Evolutionary conservation across 257 asterid genomes (phyloP), one percentile per base, ranked within the genome.

Genomic region (Capsicum pubescens): DNA sequence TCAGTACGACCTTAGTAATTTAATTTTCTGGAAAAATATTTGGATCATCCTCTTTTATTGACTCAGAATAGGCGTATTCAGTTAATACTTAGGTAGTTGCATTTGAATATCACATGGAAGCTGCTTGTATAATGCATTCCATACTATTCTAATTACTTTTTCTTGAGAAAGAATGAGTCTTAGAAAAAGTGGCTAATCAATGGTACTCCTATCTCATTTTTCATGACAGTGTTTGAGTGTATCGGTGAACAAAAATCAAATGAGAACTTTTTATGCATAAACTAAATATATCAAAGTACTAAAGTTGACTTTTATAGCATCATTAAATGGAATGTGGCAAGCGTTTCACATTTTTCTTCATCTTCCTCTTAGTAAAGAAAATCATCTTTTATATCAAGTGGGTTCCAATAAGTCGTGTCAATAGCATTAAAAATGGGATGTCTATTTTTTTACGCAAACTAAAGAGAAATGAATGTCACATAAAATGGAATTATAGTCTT

Each of bases 171-270:
- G 19, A 19, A 46, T 6, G 39, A 19, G 39, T 8, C 71, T 64
- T 21, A 26, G 71, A 64, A 21, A 21, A 64, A 64, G 71, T 64
- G 42, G 71, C 71, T 64, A 64, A 64, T 32, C 11, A 64, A 64
- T 64, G n/a, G 32, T 26, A 26, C 32, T 26, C 32, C 32, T 26
- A 26, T 26, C 32, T 26, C 32, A 26, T 26, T 26, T 26, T 26
- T 26, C 32, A 26, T 26, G 32, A 26, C 32, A 26, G 32, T 46
- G 39, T 46, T 71, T 44, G 79, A n/a, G 39, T 46, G 39, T n/a
- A 46, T 71, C 36, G 11, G 17, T n/a, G 44, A 39, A 39, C 5
- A 39, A 39, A 4, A 39, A 39, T 39, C 44, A 39, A 39, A 71
- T 11, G 58, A 71, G 10, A 9, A 9, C 2, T 0, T 71, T 48